Base-by-base conservation (phyloP, 768 basidiomycete species). In the Baorangia bicolor region DNA sequence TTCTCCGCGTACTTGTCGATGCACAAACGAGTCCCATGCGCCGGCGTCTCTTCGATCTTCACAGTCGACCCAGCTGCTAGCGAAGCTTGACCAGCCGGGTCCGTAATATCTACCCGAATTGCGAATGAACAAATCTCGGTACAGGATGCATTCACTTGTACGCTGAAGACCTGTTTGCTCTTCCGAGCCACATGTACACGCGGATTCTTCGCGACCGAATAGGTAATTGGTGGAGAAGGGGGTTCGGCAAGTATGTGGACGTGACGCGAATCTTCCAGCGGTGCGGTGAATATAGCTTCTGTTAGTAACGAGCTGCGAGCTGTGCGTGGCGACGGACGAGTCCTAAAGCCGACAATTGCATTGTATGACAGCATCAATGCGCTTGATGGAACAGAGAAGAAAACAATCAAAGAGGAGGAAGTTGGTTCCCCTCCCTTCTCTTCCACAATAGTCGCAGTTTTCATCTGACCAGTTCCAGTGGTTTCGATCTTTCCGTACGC, bases 181-280 rank as follows among this genome's bases (percentile, higher is more conserved):
- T 58, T 63, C 64, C 5, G 58, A 27, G 3, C 12, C 5, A 38
- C 18, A n/a, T 20, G 49, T 31, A 7, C 42, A 9, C 9, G 40
- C 6, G 12, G 14, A 33, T 21, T 53, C 13, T 57, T 66, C 12
- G 31, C 31, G 12, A 60, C 41, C 21, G 68, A 39, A 5, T 37
- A 49, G 23, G 53, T 39, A 5, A 28, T 23, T 2, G 25, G 11
- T 23, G 56, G 41, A 43, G 59, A 18, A 11, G 70, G 70, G 14
- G 58, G 55, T 46, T 64, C 49, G 5, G 63, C 45, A 34, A 69
- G 69, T 16, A 71, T 49, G 45, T 71, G 68, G 20, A 67, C 65
- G 25, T 50, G 34, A 43, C 35, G 37, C 13, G 64, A 60, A 33
- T 58, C 56, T 30, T 62, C 58, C 12, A 72, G 38, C 0, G 55